Percentiles rank a stretch among this genome's conserved stretches.
These are phyloP conservation scores for Trichophaea hybrida DNA, from an alignment of 2,329 filamentous ascomycete genomes.

Conservation along the genomic window DNA sequence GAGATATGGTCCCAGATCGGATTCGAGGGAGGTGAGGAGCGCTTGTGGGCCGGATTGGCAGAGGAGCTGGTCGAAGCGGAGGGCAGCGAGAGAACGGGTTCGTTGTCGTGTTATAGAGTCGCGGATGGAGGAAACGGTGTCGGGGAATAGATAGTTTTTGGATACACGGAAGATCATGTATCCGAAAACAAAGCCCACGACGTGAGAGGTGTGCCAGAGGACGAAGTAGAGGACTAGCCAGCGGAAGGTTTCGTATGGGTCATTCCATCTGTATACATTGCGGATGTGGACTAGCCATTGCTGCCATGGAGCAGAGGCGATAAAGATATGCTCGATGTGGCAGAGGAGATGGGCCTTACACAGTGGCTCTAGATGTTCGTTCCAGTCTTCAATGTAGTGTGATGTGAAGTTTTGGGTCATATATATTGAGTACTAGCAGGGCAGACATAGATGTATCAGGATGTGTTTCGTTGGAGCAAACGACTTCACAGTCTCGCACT, in stretches of 20 bases:
- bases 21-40: not conserved
- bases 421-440: slow-evolving; percentile 28
- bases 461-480: not conserved
- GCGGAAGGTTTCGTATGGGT: slow-evolving; percentile 29
- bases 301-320: slow-evolving; percentile 34
- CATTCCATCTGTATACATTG: slow-evolving; percentile 32
- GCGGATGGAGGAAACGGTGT: not conserved
- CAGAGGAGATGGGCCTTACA: slow-evolving; percentile 28
- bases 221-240: slow-evolving; percentile 31
- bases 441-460: slow-evolving; percentile 3
- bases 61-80: slow-evolving; percentile 5
- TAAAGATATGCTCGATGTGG: slow-evolving; percentile 31
- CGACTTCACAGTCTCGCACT: not conserved
- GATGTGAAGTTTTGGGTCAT: slow-evolving; percentile 29
- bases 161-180: not conserved
- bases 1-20: not conserved
- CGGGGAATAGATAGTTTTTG: slow-evolving; percentile 7
- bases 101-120: not conserved
- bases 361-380: slow-evolving; percentile 30
- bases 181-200: slow-evolving; percentile 29
- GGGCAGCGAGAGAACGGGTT: not conserved
- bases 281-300: slow-evolving; percentile 31
- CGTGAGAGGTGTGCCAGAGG: slow-evolving; percentile 31
- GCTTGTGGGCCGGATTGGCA: slow-evolving; percentile 1
- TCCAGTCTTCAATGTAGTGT: slow-evolving; percentile 30